Base-by-base conservation (phyloP, 345 rosid genomes). In the Linum tenue region DNA sequence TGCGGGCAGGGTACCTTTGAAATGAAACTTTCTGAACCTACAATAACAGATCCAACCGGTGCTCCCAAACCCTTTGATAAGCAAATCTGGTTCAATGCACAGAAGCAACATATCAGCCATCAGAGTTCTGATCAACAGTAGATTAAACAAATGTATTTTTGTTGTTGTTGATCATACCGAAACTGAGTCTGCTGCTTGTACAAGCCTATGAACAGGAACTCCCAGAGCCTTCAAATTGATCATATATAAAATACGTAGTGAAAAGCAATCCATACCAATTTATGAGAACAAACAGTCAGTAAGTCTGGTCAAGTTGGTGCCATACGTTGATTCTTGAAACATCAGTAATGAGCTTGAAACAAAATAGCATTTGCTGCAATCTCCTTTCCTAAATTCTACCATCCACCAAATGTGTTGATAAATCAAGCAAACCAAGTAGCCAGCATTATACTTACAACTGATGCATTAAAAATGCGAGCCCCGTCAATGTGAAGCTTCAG, bases 401-500 rank as follows among this genome's bases (percentile, higher is more conserved):
- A 22, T 22, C 31, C 31, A 22, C 31, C 11, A 37, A 5, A 43
- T 5, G 53, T 48, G 14, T 15, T 48, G 53, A 48, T 48, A 3
- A 7, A 48, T 48, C 53, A 48, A 17, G 40, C 56, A 50, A 1
- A n/a, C 37, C 17, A 60, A 41, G 38, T 51, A 69, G 60, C 42
- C 44, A 55, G 59, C 50, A 12, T 63, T 73, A 38, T 55, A 83
- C 99, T 86, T 72, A 88, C 99, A 66, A 78, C 64, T 62, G 99
- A 76, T 16, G 99, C 97, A 75, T 88, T 94, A 81, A 90, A 90
- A 73, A 94, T 85, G 61, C 92, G 88, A 81, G 97, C 99, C 48
- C 99, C 99, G 1, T 94, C 97, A 11, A 94, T 86, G 65, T 94
- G 97, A 83, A 90, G 92, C 82, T 88, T 88, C 78, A 94, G 73